These are phyloP conservation scores for Diplotaxis tenuifolia DNA, from an alignment of 345 rosid species.

Conservation along the genomic window DNA sequence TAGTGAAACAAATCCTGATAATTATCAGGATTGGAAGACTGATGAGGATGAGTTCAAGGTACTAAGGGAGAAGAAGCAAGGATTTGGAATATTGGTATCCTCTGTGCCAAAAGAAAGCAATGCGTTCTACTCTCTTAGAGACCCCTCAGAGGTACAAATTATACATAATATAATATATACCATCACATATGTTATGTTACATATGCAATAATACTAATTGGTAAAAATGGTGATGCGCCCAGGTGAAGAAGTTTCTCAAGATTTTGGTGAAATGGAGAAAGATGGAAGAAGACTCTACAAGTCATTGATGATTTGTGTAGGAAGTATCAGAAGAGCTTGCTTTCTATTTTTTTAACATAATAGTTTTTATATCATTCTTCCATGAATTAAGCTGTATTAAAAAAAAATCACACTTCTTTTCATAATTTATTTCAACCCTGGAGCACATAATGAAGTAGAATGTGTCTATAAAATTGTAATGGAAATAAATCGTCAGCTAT, in stretches of 20 bases:
- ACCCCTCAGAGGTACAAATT: slow-evolving; percentile 65
- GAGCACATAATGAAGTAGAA: not conserved
- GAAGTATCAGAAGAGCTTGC: slow-evolving; percentile 22
- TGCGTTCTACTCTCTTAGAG: slow-evolving; percentile 74
- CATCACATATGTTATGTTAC: not conserved
- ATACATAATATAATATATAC: not conserved
- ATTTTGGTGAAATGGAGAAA: slow-evolving; percentile 67
- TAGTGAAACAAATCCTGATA: too few species aligned
- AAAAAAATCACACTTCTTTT: not conserved
- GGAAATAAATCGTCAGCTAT: not conserved
- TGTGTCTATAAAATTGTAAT: not conserved
- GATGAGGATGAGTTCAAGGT: slow-evolving; percentile 98
- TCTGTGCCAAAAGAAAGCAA: slow-evolving; percentile 72
- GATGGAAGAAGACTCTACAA: slow-evolving; percentile 19
- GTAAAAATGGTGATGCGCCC: slow-evolving; percentile 8
- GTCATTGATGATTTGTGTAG: slow-evolving; percentile 17
- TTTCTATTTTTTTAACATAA: not conserved
- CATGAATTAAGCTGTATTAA: slow-evolving; percentile 3
- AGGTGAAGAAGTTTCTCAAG: slow-evolving; percentile 87
- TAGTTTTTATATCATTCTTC: slow-evolving; percentile 1
- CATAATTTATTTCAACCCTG: not conserved
- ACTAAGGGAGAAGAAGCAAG: slow-evolving; percentile 52
- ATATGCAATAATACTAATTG: not conserved
- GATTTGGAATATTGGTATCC: slow-evolving; percentile 87
- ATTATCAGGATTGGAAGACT: too few species aligned